Conservation (phyloP, 2,329 filamentous ascomycete species). For the Talaromyces sp. region DNA sequence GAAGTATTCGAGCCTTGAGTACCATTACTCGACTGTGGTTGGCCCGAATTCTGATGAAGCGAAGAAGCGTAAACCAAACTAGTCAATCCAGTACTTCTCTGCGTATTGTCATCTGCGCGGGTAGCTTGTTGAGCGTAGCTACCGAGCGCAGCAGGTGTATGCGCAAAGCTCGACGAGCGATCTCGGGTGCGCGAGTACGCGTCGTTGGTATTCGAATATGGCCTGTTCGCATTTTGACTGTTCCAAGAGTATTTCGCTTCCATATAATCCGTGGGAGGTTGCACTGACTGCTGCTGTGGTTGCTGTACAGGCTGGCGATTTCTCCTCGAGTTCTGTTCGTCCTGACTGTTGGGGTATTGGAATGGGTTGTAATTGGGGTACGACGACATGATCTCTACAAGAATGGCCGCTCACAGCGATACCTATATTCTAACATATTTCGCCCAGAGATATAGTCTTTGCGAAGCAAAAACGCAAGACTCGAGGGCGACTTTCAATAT, state of each 20-base stretch:
- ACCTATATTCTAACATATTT: neutral
- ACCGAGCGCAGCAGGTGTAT: slow-evolving; percentile 1
- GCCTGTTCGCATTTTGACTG: slow-evolving; percentile 4
- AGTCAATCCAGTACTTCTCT: slow-evolving; percentile 10
- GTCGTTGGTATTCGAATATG: neutral
- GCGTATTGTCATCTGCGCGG: neutral
- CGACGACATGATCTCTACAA: slow-evolving; percentile 7
- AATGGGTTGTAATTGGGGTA: slow-evolving; percentile 13
- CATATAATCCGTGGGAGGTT: slow-evolving; percentile 12
- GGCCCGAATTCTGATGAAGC: neutral
- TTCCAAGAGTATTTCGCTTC: slow-evolving; percentile 13
- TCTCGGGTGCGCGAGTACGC: slow-evolving; percentile 11
- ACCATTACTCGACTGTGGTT: slow-evolving; percentile 1
- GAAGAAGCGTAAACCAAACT: slow-evolving; percentile 14
- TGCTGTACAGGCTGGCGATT: slow-evolving; percentile 11
- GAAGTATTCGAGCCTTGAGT: neutral
- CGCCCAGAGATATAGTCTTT: neutral
- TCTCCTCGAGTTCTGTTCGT: slow-evolving; percentile 9
- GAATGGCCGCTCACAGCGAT: neutral
- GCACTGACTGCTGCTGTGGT: neutral
- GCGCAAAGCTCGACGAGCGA: slow-evolving; percentile 1
- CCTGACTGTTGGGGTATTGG: slow-evolving; percentile 9
- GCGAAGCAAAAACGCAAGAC: neutral
- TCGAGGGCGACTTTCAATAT: neutral
- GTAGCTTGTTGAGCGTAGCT: slow-evolving; percentile 5